Base-by-base conservation (phyloP, 2,329 filamentous ascomycete species). In the Alternaria tenuissima region DNA sequence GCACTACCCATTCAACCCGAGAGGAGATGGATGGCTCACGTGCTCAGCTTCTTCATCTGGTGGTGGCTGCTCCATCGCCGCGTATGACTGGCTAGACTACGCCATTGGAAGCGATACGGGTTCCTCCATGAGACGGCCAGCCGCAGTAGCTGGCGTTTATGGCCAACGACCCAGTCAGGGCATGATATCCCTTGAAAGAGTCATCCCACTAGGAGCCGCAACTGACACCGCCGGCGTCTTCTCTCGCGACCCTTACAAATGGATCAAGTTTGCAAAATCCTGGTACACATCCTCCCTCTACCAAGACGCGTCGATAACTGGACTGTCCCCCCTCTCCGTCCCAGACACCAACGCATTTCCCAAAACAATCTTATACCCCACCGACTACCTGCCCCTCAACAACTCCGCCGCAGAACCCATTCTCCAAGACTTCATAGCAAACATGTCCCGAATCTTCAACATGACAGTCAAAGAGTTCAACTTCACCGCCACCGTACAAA, bases 81-180 rank as follows among this genome's bases (percentile, higher is more conserved):
- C 78, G 2, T 84, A 84, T 43, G 74, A 77, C 14, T 84, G 82
- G 82, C 70, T 84, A 0, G 82, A 84, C 56, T 67, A 82, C 34
- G 80, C 76, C 5, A 69, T 83, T 18, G 81, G 81, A 1, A 80
- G 74, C 24, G 82, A 83, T 57, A 85, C 82, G 2, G 82, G 81
- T 4, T 80, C 80, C 5, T 81, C 78, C 5, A 82, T 85, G 55
- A 78, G 83, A n/a, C 77, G 81, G 1, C 83, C 83, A 0, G 80
- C 82, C 2, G 75, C 73, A 0, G 71, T 77, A 1, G 76, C 81
- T 22, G 83, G 83, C 1, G 59, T 82, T 0, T 84, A 81, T 36
- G 84, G 69, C 16, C 69, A 69, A 51, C 70, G 70, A 18, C 70
- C 70, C 2, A 70, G 68, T 24, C 70, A 72, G 47, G 69, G 71